These are phyloP conservation scores for Lolium perenne DNA, from an alignment of 176 grass and related monocot genomes.

Conservation along the genomic window DNA sequence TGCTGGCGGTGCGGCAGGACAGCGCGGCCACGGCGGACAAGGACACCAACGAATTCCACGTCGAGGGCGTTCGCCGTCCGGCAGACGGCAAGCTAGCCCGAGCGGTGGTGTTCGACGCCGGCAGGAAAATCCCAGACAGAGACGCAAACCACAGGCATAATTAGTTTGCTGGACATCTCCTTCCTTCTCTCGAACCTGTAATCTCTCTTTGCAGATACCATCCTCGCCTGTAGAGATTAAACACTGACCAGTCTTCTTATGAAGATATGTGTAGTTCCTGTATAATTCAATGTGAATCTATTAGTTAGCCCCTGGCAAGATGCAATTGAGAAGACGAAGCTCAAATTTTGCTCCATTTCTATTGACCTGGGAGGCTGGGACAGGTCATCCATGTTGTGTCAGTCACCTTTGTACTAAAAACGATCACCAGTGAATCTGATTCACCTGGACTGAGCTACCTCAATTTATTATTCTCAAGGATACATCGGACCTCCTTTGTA, in stretches of 20 bases:
- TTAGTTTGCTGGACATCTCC: neutral
- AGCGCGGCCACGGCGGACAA: neutral
- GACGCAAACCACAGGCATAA: conserved; percentile 45
- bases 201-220: neutral
- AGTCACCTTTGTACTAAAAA: neutral
- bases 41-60: conserved; percentile 15
- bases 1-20: neutral
- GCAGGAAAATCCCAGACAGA: conserved; percentile 29
- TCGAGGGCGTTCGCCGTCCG: neutral
- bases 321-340: neutral
- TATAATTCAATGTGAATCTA: neutral
- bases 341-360: neutral
- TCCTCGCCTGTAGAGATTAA: neutral
- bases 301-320: neutral
- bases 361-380: neutral
- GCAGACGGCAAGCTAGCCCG: neutral
- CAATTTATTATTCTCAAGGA: too few relatives aligned
- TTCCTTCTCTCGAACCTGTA: neutral
- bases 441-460: neutral
- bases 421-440: neutral
- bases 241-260: neutral
- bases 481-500: neutral
- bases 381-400: neutral
- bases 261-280: neutral
- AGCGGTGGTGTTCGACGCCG: conserved; percentile 45